A percentile compares a stretch with the other conserved stretches of the same genome.
phyloP scores from a whole-genome alignment of 495 filamentous ascomycete genomes.

The Saxophila tyrrhenica region DNA sequence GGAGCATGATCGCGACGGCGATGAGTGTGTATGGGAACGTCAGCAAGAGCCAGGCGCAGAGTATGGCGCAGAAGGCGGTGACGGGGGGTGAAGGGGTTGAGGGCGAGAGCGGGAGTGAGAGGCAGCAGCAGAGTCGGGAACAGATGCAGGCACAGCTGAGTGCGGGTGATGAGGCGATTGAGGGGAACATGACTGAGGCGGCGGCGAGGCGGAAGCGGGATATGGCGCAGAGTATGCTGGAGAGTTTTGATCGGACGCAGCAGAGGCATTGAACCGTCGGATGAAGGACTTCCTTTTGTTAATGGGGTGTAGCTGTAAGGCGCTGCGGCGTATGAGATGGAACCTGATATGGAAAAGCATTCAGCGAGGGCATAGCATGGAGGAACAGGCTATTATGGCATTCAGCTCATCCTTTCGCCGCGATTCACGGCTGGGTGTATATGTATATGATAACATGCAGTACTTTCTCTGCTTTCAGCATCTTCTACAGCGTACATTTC shows the following conservation, averaged over 20 bases:
- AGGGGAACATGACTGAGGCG: slow-evolving; percentile 18
- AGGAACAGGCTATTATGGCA: not conserved
- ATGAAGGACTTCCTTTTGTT: not conserved
- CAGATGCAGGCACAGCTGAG: slow-evolving; percentile 8
- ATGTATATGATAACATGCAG: too few species aligned
- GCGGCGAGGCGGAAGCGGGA: slow-evolving; percentile 18
- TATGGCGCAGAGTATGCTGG: slow-evolving; percentile 20
- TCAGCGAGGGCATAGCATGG: not conserved
- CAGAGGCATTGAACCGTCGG: slow-evolving; percentile 14
- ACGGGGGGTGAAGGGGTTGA: not conserved
- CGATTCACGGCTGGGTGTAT: not conserved
- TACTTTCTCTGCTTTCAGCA: too few species aligned
- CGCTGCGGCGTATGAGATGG: not conserved
- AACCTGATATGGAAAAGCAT: not conserved
- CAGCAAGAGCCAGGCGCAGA: slow-evolving; percentile 65
- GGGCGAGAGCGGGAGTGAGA: not conserved
- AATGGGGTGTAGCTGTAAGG: not conserved
- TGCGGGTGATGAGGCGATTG: too few species aligned
- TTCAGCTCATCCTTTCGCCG: not conserved
- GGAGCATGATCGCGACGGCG: slow-evolving; percentile 92
- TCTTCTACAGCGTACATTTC: too few species aligned
- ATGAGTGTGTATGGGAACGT: slow-evolving; percentile 95
- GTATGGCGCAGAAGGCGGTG: slow-evolving; percentile 42
- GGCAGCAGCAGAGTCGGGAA: not conserved
- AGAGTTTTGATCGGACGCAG: slow-evolving; percentile 21